Evolutionary conservation across 2,329 filamentous ascomycete species (phyloP), one percentile per base, ranked within the genome.

Genomic region (Ambrosiella beaveri): DNA sequence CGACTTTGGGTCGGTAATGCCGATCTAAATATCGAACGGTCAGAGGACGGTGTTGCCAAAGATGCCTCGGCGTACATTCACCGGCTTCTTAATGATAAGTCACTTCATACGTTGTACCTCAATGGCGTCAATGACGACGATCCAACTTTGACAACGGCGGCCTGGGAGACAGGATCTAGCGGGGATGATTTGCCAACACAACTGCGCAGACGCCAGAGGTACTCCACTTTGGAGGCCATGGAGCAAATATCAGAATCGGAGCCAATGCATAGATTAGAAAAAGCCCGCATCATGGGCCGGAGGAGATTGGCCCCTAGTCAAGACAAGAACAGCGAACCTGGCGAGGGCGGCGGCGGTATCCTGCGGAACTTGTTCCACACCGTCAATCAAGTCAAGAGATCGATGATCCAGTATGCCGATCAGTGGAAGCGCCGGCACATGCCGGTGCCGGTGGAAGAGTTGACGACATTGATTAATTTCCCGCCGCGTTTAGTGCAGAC

Each of bases 1-100:
- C 90, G 93, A 69, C 89, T 85, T 62, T 98, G 93, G 93, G 93
- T 98, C 35, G 93, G 93, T 57, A 98, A 98, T 66, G 83, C 90
- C 41, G 90, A 95, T 66, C 78, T 98, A 44, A 89, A 97, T 70
- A 58, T 98, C 97, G 67, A 82, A 82, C 55, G 85, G 86, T 66
- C 78, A 83, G 19, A 84, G 85, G 80, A 80, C 61, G 54, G 61
- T 17, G 70, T 70, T 1, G 70, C 73, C 11, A 81, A 85, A 63
- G 91, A 97, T 65, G 90, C 96, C 64, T 85, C 88, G 0, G 94
- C 89, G 0, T 98, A 98, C 70, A 80, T 98, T 59, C 93, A 98
- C 68, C 81, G 91, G 49, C 80, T 98, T 36, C 79, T 98, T 74
- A 97, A 97, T 67, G 91, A 97, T 69, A 93, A 97, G 67, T 90